phyloP scores from a whole-genome alignment of 345 rosid species.

The Dovyalis caffra region DNA sequence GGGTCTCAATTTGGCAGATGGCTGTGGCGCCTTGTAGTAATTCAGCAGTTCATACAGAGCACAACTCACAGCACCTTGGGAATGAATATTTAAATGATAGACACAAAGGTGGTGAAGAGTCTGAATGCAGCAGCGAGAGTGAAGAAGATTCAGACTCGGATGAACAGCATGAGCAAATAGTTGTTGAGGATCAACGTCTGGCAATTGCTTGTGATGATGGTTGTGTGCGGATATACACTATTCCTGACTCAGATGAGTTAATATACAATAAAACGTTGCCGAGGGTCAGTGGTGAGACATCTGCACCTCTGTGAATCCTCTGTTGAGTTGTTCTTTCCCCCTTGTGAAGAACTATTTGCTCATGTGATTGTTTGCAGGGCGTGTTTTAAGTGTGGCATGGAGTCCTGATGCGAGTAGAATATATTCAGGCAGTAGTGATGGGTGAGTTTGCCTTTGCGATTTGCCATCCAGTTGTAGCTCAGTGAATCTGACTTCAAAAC shows the following conservation, averaged over 20 bases:
- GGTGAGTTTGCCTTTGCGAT: slow-evolving; percentile 50
- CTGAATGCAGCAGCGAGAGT: slow-evolving; percentile 57
- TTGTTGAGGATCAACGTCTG: slow-evolving; percentile 39
- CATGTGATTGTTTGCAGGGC: slow-evolving; percentile 48
- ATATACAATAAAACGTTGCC: slow-evolving; percentile 70
- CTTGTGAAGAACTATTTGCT: slow-evolving; percentile 13
- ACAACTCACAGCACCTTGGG: slow-evolving; percentile 33
- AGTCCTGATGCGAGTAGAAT: slow-evolving; percentile 55
- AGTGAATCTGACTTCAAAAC: neutral
- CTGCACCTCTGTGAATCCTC: slow-evolving; percentile 23
- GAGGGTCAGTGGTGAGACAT: slow-evolving; percentile 91
- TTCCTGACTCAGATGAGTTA: slow-evolving; percentile 55
- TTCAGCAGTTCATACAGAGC: slow-evolving; percentile 23
- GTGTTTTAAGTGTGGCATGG: slow-evolving; percentile 77
- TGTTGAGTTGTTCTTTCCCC: slow-evolving; percentile 14
- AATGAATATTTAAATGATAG: slow-evolving; percentile 51
- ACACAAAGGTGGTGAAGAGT: slow-evolving; percentile 34
- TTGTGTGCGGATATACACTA: slow-evolving; percentile 57
- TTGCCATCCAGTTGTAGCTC: neutral
- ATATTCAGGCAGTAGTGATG: slow-evolving; percentile 89
- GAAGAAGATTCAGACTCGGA: slow-evolving; percentile 55
- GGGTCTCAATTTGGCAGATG: slow-evolving; percentile 90
- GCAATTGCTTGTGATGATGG: slow-evolving; percentile 94
- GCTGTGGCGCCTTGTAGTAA: slow-evolving; percentile 52
- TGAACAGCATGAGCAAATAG: slow-evolving; percentile 34